phyloP scores from a whole-genome alignment of 1,139 yeast species.

The Lodderomyces beijingensis region DNA sequence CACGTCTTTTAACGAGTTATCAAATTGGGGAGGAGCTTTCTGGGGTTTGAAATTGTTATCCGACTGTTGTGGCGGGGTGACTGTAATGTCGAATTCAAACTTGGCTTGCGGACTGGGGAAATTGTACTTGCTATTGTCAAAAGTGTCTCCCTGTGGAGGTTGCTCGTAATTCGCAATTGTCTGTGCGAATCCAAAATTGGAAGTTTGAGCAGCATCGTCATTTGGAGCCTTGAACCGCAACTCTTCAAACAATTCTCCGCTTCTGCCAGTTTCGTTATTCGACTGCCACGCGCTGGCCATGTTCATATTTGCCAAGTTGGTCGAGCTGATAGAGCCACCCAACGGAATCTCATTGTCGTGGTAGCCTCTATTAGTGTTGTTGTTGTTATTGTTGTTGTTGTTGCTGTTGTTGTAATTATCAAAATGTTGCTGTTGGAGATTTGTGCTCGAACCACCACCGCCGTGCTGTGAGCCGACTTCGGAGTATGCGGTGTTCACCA shows the following conservation, averaged over 20 bases:
- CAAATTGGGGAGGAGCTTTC: neutral
- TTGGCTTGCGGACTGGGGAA: slow-evolving; percentile 8
- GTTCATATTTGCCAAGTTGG: slow-evolving; percentile 25
- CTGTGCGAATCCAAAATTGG: neutral
- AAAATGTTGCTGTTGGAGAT: slow-evolving; percentile 7
- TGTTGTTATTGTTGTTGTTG: slow-evolving; percentile 20
- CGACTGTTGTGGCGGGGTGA: slow-evolving; percentile 14
- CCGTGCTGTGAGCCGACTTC: slow-evolving; percentile 13
- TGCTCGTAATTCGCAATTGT: neutral
- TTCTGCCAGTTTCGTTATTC: neutral
- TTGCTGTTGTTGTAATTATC: slow-evolving; percentile 2
- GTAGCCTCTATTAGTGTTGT: neutral
- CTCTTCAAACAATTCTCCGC: neutral
- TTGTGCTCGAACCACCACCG: slow-evolving; percentile 6
- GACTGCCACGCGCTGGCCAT: neutral
- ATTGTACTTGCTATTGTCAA: slow-evolving; percentile 6
- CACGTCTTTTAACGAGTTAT: slow-evolving; percentile 3
- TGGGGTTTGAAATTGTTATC: slow-evolving; percentile 6
- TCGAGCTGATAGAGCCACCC: slow-evolving; percentile 39
- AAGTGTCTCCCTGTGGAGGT: neutral
- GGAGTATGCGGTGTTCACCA: slow-evolving; percentile 12
- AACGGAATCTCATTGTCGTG: slow-evolving; percentile 27
- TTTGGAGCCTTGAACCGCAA: no score
- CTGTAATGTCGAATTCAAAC: slow-evolving; percentile 12
- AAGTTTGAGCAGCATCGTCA: no score